Evolutionary conservation across 2,329 filamentous ascomycete genomes (phyloP).

Genomic region (Dactylellina drechsleri): DNA sequence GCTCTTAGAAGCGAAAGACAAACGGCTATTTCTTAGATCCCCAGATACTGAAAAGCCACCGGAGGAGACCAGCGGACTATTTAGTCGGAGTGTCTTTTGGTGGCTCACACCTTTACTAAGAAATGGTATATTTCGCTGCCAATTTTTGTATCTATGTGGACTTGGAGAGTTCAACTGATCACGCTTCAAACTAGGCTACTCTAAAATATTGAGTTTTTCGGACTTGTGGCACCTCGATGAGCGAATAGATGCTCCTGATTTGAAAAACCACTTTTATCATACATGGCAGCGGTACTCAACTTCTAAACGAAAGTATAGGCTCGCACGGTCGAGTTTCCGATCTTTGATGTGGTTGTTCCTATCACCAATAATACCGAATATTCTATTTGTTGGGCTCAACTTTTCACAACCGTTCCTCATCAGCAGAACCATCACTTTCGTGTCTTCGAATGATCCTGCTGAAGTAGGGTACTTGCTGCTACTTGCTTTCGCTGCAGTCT

Average conservation of each 20-base stretch:
- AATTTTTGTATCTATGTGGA: neutral
- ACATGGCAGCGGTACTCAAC: slow-evolving; percentile 40
- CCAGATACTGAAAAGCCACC: slow-evolving; percentile 56
- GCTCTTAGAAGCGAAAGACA: slow-evolving; percentile 48
- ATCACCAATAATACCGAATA: slow-evolving; percentile 56
- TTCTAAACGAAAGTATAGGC: slow-evolving; percentile 30
- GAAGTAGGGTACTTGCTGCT: slow-evolving; percentile 46
- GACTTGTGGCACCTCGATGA: slow-evolving; percentile 48
- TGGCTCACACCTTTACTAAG: slow-evolving; percentile 61
- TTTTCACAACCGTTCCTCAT: slow-evolving; percentile 61
- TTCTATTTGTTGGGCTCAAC: slow-evolving; percentile 58
- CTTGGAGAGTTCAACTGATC: neutral
- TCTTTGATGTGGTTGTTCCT: slow-evolving; percentile 43
- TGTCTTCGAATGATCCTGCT: slow-evolving; percentile 32
- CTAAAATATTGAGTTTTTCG: slow-evolving; percentile 32
- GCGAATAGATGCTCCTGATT: slow-evolving; percentile 18
- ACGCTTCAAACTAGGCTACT: slow-evolving; percentile 26
- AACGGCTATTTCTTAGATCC: slow-evolving; percentile 36
- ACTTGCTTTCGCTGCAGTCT: slow-evolving; percentile 31
- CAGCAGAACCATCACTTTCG: slow-evolving; percentile 56
- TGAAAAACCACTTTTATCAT: slow-evolving; percentile 42
- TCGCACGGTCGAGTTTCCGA: slow-evolving; percentile 42
- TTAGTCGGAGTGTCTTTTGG: slow-evolving; percentile 61
- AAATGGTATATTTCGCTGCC: slow-evolving; percentile 17
- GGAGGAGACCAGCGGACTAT: slow-evolving; percentile 61